Conservation (phyloP, 2,329 filamentous ascomycete genomes). For the Hypoxylon sp. region DNA sequence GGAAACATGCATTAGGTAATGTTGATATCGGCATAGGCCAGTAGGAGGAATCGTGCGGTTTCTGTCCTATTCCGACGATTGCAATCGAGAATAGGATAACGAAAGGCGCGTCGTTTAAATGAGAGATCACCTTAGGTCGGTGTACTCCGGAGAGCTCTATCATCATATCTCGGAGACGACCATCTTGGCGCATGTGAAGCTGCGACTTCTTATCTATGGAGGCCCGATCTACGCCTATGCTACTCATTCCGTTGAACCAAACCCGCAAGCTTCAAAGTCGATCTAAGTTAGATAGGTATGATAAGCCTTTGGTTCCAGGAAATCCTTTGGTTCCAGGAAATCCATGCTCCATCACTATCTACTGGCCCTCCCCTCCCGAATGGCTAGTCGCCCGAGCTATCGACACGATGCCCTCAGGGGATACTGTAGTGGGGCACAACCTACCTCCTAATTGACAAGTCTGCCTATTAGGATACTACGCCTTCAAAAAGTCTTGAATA, state of each 20-base stretch:
- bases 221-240: neutral
- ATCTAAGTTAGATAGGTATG: neutral
- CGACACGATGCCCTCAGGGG: neutral
- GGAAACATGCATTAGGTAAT: constrained; percentile 17
- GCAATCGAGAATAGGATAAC: neutral
- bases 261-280: neutral
- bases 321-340: neutral
- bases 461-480: neutral
- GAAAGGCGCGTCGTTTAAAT: neutral
- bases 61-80: neutral
- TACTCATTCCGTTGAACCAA: neutral
- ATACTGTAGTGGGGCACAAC: neutral
- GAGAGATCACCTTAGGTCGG: neutral
- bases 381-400: neutral
- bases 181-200: neutral
- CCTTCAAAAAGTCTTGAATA: neutral
- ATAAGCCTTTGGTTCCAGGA: neutral
- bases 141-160: neutral
- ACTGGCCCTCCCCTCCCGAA: neutral
- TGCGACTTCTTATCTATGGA: constrained; percentile 16
- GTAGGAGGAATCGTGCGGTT: neutral
- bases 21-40: neutral
- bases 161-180: constrained; percentile 17
- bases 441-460: neutral
- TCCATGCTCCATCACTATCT: neutral